phyloP scores from a whole-genome alignment of 108 stramenopile genomes.

The Halocafeteria seosinensis region DNA sequence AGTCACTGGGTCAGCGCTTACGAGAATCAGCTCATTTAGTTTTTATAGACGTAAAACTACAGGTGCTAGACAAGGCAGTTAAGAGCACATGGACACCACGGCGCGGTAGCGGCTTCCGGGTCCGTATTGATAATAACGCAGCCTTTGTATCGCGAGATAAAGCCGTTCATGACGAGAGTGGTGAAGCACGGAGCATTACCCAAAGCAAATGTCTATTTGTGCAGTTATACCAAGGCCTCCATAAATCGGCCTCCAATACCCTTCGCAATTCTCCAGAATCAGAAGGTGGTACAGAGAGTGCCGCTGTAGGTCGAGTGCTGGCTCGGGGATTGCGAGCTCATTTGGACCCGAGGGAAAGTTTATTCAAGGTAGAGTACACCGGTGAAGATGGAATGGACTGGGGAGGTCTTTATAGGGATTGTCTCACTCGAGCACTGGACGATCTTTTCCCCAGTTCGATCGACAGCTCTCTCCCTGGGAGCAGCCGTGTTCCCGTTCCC shows the following conservation, averaged over 20 bases:
- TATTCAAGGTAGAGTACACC: background rate
- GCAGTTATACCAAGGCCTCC: background rate
- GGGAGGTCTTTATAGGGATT: background rate
- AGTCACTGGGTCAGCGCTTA: background rate
- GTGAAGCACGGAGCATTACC: background rate
- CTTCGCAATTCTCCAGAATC: too few species aligned
- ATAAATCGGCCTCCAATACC: background rate
- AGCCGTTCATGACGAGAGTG: background rate
- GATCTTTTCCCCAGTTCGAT: conserved; percentile 1
- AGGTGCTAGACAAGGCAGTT: background rate
- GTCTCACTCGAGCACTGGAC: background rate
- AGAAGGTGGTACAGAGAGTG: background rate
- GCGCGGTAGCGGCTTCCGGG: background rate
- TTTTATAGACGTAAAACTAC: background rate
- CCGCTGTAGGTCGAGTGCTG: background rate
- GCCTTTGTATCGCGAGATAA: background rate
- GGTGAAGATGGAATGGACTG: background rate
- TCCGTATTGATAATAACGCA: background rate
- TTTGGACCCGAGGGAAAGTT: background rate
- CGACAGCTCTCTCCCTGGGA: too few species aligned
- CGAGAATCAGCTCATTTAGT: background rate
- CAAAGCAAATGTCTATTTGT: too few species aligned
- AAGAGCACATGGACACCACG: background rate
- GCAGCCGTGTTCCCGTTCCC: too few species aligned
- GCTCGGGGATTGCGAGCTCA: background rate